Evolutionary conservation across 306 rosid species (phyloP).

Genomic region (Quercus wislizeni): DNA sequence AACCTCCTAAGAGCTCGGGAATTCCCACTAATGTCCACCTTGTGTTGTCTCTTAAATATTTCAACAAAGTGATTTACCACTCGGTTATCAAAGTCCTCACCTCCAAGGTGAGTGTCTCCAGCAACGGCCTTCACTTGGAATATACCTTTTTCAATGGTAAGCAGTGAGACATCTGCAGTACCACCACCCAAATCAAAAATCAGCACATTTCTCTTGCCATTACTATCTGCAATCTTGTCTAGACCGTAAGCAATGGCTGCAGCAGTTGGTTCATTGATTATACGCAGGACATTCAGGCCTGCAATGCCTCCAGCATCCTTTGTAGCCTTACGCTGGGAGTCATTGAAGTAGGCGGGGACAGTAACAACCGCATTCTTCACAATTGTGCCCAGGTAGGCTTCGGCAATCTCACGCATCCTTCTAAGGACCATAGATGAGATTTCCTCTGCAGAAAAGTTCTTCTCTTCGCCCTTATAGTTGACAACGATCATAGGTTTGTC

Average conservation of each 20-base stretch:
- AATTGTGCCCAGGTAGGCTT: background rate
- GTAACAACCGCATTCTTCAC: background rate
- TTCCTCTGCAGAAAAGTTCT: background rate
- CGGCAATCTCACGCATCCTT: background rate
- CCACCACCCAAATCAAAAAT: slow-evolving; percentile 21
- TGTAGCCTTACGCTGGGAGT: slow-evolving; percentile 22
- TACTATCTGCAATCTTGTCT: background rate
- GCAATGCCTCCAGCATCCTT: background rate
- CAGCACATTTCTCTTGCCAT: background rate
- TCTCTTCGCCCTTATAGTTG: background rate
- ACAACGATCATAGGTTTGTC: slow-evolving; percentile 14
- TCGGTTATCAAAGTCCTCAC: slow-evolving; percentile 30
- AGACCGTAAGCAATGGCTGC: slow-evolving; percentile 15
- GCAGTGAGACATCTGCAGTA: slow-evolving; percentile 16
- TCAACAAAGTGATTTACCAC: slow-evolving; percentile 20
- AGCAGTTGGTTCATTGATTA: slow-evolving; percentile 8
- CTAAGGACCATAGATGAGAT: background rate
- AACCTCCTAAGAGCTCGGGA: background rate
- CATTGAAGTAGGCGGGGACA: background rate
- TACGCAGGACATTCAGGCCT: background rate
- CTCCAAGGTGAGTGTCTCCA: slow-evolving; percentile 36
- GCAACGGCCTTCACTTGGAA: slow-evolving; percentile 14
- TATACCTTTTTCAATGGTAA: background rate
- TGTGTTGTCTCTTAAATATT: no score
- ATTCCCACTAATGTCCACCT: background rate